Evolutionary conservation across 352 stramenopile genomes (phyloP).

Genomic region (Pilasporangium apinafurcum): DNA sequence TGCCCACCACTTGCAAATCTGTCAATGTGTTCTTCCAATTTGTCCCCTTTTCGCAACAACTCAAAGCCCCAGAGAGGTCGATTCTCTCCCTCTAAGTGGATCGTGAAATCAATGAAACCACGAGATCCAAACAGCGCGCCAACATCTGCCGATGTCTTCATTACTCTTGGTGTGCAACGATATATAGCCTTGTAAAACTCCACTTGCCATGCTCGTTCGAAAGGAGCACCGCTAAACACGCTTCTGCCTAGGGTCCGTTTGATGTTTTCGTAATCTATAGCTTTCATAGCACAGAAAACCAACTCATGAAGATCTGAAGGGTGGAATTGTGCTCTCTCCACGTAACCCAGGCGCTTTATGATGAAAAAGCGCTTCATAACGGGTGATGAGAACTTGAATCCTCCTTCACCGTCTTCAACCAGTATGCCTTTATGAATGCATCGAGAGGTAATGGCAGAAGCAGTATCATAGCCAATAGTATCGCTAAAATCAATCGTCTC

Average conservation of each 20-base stretch:
- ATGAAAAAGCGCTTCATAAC: slow-evolving; percentile 14
- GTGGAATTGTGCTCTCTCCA: slow-evolving; percentile 3
- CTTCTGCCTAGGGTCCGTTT: too few species aligned
- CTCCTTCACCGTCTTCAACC: neutral
- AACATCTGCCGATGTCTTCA: slow-evolving; percentile 11
- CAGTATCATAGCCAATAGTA: too few species aligned
- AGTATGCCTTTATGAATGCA: slow-evolving; percentile 10
- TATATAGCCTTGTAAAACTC: slow-evolving; percentile 18
- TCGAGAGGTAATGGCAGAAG: too few species aligned
- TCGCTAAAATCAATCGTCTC: too few species aligned
- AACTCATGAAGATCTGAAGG: slow-evolving; percentile 7
- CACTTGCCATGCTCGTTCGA: slow-evolving; percentile 15
- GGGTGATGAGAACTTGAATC: too few species aligned
- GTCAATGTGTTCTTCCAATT: slow-evolving; percentile 3
- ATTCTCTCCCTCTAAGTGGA: slow-evolving; percentile 2
- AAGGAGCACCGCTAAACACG: too few species aligned
- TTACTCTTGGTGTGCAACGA: slow-evolving; percentile 8
- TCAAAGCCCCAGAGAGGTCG: slow-evolving; percentile 16
- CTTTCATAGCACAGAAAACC: slow-evolving; percentile 3
- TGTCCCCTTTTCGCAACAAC: slow-evolving; percentile 8
- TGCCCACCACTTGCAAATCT: slow-evolving; percentile 7
- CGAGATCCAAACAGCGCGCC: too few species aligned
- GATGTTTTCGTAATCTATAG: slow-evolving; percentile 14
- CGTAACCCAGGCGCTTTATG: slow-evolving; percentile 13
- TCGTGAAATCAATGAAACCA: too few species aligned